phyloP scores from a whole-genome alignment of 257 asterid species.

The Nicotiana benthamiana region DNA sequence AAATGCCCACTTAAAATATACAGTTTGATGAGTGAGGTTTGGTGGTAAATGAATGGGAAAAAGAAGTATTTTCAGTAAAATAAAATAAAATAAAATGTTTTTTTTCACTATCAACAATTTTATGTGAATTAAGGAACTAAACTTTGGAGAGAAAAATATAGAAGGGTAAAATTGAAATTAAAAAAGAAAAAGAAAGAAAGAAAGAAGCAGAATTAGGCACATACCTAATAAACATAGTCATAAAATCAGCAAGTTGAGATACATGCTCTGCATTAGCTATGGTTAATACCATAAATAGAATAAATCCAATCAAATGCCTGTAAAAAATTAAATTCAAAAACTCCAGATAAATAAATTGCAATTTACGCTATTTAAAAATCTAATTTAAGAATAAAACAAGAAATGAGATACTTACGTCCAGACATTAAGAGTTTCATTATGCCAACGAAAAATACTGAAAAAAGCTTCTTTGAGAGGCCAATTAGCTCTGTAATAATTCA shows the following conservation, averaged over 20 bases:
- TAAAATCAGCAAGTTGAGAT: constrained; percentile 68
- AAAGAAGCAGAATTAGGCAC: not conserved
- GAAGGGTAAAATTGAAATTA: accelerated
- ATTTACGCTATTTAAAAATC: not conserved
- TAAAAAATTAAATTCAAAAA: not conserved
- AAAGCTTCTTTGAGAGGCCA: constrained; percentile 81
- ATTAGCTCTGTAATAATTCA: constrained; percentile 67
- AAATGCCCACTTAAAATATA: no score
- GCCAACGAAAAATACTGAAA: constrained; percentile 86
- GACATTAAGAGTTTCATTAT: constrained; percentile 90
- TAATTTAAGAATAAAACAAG: not conserved
- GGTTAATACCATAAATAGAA: constrained; percentile 63
- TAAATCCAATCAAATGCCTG: constrained; percentile 90
- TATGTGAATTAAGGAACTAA: no score
- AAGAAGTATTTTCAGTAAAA: no score
- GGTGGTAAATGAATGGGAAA: no score
- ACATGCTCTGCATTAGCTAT: constrained; percentile 46
- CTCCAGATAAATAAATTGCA: not conserved
- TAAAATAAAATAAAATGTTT: no score
- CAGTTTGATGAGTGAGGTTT: no score
- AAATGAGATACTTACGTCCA: constrained; percentile 69
- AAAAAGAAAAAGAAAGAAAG: no score
- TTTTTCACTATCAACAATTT: no score
- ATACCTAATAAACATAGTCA: constrained; percentile 65
- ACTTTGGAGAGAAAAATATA: no score